Conservation (phyloP, 1,284 basidiomycete species). For the Uromyces viciae-fabae region DNA sequence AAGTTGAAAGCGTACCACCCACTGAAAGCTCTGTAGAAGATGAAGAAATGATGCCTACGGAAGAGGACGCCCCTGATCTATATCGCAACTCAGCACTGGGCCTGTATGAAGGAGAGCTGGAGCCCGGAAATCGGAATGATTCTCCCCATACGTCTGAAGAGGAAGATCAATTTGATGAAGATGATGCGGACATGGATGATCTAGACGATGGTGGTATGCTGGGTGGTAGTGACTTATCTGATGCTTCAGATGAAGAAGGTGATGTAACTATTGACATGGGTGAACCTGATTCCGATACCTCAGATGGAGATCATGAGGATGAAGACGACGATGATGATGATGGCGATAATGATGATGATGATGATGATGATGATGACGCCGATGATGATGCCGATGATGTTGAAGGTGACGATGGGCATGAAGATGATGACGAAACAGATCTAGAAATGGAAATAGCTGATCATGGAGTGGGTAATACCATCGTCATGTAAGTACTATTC, state of each 20-base stretch:
- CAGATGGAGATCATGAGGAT: slow-evolving; percentile 50
- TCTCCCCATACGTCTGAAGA: slow-evolving; percentile 34
- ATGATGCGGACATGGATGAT: slow-evolving; percentile 44
- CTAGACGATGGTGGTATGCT: slow-evolving; percentile 32
- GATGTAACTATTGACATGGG: slow-evolving; percentile 61
- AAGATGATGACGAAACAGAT: slow-evolving; percentile 55
- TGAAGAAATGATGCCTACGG: slow-evolving; percentile 53
- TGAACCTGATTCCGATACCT: slow-evolving; percentile 52
- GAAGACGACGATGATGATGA: slow-evolving; percentile 53
- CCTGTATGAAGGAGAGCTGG: slow-evolving; percentile 66
- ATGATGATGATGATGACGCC: slow-evolving; percentile 57
- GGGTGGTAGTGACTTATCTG: slow-evolving; percentile 42
- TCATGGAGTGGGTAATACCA: slow-evolving; percentile 59
- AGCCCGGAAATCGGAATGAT: slow-evolving; percentile 45
- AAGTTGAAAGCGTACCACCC: slow-evolving; percentile 60
- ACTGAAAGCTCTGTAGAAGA: slow-evolving; percentile 47
- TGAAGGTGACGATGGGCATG: slow-evolving; percentile 52
- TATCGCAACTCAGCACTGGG: slow-evolving; percentile 96
- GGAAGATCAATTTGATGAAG: slow-evolving; percentile 42
- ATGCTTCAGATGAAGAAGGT: slow-evolving; percentile 64
- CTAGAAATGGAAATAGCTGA: slow-evolving; percentile 54
- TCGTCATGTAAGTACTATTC: slow-evolving; percentile 56
- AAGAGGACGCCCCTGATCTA: slow-evolving; percentile 81
- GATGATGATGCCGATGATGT: slow-evolving; percentile 57
- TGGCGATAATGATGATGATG: slow-evolving; percentile 54